A percentile compares a stretch with the other conserved stretches of the same genome.
Evolutionary conservation across 768 basidiomycete species (phyloP).

Genomic region (Leccinum incarnatum): DNA sequence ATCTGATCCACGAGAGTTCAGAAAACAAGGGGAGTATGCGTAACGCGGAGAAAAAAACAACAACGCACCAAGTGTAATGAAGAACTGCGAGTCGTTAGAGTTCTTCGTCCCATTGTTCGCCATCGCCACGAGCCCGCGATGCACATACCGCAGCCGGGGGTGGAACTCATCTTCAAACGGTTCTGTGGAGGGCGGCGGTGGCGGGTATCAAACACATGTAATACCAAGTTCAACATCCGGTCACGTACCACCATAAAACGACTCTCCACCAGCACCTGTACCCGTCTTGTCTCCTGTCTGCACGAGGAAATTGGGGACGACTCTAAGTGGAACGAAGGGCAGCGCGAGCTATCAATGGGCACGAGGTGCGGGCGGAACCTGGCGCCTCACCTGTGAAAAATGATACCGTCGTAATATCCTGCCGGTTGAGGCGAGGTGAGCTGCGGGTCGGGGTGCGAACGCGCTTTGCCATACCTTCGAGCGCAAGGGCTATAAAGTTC

Average conservation of each 20-base stretch:
- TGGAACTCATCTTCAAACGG: constrained; percentile 95
- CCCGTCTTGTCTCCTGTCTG: constrained; percentile 95
- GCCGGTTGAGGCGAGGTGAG: constrained; percentile 9
- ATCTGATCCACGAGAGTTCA: constrained; percentile 43
- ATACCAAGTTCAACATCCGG: not conserved
- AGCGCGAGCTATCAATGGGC: not conserved
- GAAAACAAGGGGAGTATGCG: not conserved
- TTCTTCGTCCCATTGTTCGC: constrained; percentile 87
- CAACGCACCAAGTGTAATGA: constrained; percentile 81
- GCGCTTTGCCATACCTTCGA: constrained; percentile 62
- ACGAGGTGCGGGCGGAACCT: not conserved
- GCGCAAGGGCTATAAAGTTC: constrained; percentile 83
- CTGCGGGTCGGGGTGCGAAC: not conserved
- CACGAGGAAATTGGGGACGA: constrained; percentile 89
- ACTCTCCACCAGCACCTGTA: constrained; percentile 90
- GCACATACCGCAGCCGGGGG: constrained; percentile 82
- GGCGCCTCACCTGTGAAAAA: constrained; percentile 78
- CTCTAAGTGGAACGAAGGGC: constrained; percentile 41
- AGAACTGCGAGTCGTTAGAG: constrained; percentile 93
- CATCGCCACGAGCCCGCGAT: constrained; percentile 92
- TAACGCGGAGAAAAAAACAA: not conserved
- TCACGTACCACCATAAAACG: constrained; percentile 81
- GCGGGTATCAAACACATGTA: not conserved
- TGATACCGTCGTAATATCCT: constrained; percentile 97
- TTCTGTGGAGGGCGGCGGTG: constrained; percentile 43